Evolutionary conservation across 2,329 filamentous ascomycete genomes (phyloP).

Genomic region (Xylariaceae sp.): DNA sequence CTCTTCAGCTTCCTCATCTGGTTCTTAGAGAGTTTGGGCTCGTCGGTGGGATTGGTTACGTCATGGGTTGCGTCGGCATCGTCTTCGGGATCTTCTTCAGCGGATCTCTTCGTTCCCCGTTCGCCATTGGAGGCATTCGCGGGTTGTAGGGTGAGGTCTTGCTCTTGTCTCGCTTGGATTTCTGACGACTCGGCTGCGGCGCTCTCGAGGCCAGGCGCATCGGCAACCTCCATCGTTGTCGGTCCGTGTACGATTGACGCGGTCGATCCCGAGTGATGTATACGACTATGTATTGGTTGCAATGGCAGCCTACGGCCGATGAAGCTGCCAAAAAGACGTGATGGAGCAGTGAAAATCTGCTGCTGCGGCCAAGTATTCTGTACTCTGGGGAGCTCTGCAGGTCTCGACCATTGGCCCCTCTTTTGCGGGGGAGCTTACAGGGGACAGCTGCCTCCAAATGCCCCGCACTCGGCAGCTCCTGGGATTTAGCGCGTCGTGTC

Average conservation of each 20-base stretch:
- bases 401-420: no score
- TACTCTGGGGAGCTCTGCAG: no score
- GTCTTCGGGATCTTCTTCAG: constrained; percentile 54
- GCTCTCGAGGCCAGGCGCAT: constrained; percentile 3
- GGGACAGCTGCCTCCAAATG: not conserved
- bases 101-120: constrained; percentile 28
- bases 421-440: no score
- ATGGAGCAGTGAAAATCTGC: no score
- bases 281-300: no score
- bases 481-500: constrained; percentile 24
- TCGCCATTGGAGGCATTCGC: constrained; percentile 1
- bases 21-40: constrained; percentile 69
- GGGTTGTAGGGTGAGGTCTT: constrained; percentile 10
- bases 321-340: no score
- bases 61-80: constrained; percentile 48
- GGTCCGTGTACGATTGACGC: not conserved
- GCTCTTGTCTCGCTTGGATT: constrained; percentile 7
- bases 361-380: no score
- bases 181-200: constrained; percentile 9
- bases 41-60: constrained; percentile 10
- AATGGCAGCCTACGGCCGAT: no score
- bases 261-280: not conserved
- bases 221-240: constrained; percentile 9
- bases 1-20: constrained; percentile 75
- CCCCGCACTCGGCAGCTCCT: constrained; percentile 1